These are phyloP conservation scores for Mimosa pudica DNA, from an alignment of 306 rosid species.

Conservation along the genomic window DNA sequence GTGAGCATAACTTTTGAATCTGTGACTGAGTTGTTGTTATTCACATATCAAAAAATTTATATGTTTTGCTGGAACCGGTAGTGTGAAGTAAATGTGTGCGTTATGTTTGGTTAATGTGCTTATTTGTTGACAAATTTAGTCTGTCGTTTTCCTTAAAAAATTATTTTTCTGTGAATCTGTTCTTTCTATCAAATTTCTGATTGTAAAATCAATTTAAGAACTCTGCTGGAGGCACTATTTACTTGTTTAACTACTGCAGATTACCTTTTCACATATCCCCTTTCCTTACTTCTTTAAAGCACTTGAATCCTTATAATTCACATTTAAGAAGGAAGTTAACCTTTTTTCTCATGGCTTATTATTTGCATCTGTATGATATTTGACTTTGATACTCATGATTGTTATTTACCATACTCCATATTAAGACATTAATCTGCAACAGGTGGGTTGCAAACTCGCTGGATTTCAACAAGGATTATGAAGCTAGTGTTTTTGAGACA, in stretches of 20 bases:
- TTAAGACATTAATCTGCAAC: constrained; percentile 43
- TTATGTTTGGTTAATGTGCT: constrained; percentile 25
- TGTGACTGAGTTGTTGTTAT: background rate
- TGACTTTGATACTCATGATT: constrained; percentile 23
- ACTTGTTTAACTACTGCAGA: constrained; percentile 16
- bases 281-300: constrained; percentile 17
- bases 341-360: background rate
- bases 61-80: constrained; percentile 18
- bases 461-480: constrained; percentile 96
- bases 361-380: constrained; percentile 16
- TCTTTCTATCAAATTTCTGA: constrained; percentile 1
- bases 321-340: constrained; percentile 6
- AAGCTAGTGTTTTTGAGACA: constrained; percentile 99
- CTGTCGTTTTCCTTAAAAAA: background rate
- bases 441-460: constrained; percentile 86
- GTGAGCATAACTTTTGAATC: constrained; percentile 59
- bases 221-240: constrained; percentile 18
- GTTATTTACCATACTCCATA: constrained; percentile 27
- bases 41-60: constrained; percentile 19
- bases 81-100: constrained; percentile 10
- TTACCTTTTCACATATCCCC: constrained; percentile 31
- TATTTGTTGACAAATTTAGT: constrained; percentile 14
- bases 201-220: constrained; percentile 3
- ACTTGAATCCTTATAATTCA: background rate
- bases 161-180: background rate